Evolutionary conservation across 768 basidiomycete species (phyloP), one percentile per base, ranked within the genome.

Genomic region (Kwoniella sp.): DNA sequence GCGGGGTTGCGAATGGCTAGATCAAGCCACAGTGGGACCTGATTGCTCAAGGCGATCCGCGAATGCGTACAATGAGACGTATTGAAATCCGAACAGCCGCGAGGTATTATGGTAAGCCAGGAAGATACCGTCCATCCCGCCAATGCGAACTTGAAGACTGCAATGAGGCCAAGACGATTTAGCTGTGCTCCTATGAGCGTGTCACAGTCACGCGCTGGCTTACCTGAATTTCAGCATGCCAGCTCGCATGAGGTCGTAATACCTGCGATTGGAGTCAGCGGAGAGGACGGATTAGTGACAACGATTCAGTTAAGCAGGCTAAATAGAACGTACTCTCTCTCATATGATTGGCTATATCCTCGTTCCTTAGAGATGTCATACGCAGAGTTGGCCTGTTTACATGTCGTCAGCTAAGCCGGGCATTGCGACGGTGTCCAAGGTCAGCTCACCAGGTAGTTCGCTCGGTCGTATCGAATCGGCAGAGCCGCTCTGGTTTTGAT

Each of bases 201-300:
- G n/a, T n/a, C 9, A 41, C 59, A 50, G 45, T 25, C 31, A 45
- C 60, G 57, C 8, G 38, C 22, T 28, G 34, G 72, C 82, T 37
- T 67, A 91, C 90, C 86, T 89, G 79, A 92, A 97, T 83, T 97
- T 97, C 60, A 99, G 84, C 83, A 97, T 95, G 0, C 92, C 94
- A 15, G 92, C 89, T 4, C 95, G 87, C 71, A 94, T 88, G 45
- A 99, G 86, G 75, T 99, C 95, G 78, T 93, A 96, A 74, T 93
- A 92, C 37, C 75, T 77, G 55, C 7, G 20, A 30, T 3, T 23
- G 26, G 30, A 53, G 50, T 50, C 26, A 48, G 25, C 3, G 17
- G 37, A n/a, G 15, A 5, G 22, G 45, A 53, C 31, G 5, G 29
- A n/a, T n/a, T n/a, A n/a, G n/a, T n/a, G n/a, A n/a, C n/a, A n/a